These are phyloP conservation scores for Chrysanthemum makinoi DNA, from an alignment of 129 eudicot genomes.

Conservation along the genomic window DNA sequence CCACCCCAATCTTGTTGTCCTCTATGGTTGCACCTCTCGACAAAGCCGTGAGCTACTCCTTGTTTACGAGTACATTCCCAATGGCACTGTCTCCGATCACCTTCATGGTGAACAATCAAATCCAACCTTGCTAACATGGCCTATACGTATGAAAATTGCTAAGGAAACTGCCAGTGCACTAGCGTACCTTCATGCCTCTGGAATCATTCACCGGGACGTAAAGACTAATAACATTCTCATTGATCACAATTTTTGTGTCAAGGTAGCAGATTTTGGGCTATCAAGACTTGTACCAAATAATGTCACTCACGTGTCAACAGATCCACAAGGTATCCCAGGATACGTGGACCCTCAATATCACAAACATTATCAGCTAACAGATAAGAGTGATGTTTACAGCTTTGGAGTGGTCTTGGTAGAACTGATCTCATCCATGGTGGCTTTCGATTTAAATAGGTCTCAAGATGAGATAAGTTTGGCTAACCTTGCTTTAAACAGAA, in stretches of 20 bases:
- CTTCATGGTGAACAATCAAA: constrained; percentile 59
- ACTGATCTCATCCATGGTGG: no score
- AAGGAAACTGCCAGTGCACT: constrained; percentile 70
- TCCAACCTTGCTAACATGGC: constrained; percentile 50
- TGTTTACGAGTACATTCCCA: no score
- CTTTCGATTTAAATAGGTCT: constrained; percentile 61
- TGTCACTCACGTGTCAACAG: constrained; percentile 74
- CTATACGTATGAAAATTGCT: constrained; percentile 60
- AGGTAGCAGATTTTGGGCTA: constrained; percentile 54
- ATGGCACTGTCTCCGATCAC: constrained; percentile 68
- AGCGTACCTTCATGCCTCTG: constrained; percentile 71
- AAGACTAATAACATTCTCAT: constrained; percentile 18
- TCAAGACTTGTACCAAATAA: constrained; percentile 51
- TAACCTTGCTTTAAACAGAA: constrained; percentile 64
- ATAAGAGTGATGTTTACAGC: no score
- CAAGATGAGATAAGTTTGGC: constrained; percentile 69
- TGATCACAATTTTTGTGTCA: constrained; percentile 33
- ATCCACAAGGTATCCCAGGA: no score
- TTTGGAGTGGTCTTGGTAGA: constrained; percentile 73
- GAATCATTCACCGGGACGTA: constrained; percentile 48
- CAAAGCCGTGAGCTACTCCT: constrained; percentile 52
- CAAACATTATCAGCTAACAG: constrained; percentile 36
- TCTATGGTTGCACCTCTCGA: constrained; percentile 70
- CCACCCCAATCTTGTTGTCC: constrained; percentile 55
- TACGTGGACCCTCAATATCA: constrained; percentile 83